Percentiles rank a stretch among this genome's conserved stretches.
phyloP scores from a whole-genome alignment of 768 basidiomycete species.

The Trametes coccinea region DNA sequence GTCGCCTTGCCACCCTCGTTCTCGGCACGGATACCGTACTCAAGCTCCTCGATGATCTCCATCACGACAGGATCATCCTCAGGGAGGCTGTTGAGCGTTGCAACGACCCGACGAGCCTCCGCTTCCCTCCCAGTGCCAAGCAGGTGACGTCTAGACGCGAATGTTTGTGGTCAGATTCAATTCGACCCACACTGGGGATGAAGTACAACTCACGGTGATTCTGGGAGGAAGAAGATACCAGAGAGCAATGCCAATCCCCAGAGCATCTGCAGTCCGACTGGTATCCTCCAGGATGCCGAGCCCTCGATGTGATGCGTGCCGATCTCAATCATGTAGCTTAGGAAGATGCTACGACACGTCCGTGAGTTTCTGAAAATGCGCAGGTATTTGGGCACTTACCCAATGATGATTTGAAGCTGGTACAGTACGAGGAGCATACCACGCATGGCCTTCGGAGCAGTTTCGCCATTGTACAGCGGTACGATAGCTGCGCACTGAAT shows the following conservation, averaged over 20 bases:
- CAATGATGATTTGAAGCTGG: constrained; percentile 74
- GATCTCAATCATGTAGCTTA: constrained; percentile 71
- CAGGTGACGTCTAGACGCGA: constrained; percentile 58
- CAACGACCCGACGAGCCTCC: constrained; percentile 64
- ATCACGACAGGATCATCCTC: constrained; percentile 57
- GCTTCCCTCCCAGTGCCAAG: constrained; percentile 53
- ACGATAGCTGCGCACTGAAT: constrained; percentile 25
- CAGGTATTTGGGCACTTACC: constrained; percentile 39
- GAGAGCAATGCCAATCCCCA: constrained; percentile 69
- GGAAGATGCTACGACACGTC: constrained; percentile 52
- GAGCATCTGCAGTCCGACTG: constrained; percentile 71
- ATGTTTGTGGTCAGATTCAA: neutral
- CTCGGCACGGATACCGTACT: constrained; percentile 65
- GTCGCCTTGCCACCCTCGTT: constrained; percentile 81
- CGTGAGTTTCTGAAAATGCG: neutral
- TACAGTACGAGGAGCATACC: constrained; percentile 73
- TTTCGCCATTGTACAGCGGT: constrained; percentile 72
- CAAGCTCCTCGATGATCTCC: constrained; percentile 63
- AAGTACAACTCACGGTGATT: constrained; percentile 60
- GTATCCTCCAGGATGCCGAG: constrained; percentile 72
- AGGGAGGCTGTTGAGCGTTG: constrained; percentile 63
- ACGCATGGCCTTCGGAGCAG: constrained; percentile 71
- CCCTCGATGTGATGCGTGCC: constrained; percentile 56
- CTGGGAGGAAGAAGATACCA: constrained; percentile 75
- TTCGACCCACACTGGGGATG: neutral